Evolutionary conservation across 495 filamentous ascomycete genomes (phyloP).

Genomic region (Staphylotrichum tortipilum): DNA sequence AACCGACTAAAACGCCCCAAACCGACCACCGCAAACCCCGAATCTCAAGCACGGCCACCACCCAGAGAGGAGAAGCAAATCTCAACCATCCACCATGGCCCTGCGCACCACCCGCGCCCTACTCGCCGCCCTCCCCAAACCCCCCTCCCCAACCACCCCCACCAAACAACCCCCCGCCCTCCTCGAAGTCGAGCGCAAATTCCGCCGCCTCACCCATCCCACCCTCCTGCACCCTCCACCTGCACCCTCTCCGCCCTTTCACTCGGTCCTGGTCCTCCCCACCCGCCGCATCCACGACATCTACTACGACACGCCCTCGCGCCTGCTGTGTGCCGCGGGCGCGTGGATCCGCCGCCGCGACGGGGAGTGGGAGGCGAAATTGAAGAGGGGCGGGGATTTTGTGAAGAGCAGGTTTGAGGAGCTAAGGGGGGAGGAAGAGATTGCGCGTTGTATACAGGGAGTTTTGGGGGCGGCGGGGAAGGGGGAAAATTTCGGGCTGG

Average conservation of each 20-base stretch:
- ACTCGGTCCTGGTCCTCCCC: constrained; percentile 12
- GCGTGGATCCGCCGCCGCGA: constrained; percentile 27
- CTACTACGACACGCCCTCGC: constrained; percentile 25
- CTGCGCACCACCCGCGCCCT: constrained; percentile 2
- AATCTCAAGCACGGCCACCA: no score
- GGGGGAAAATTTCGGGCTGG: constrained; percentile 20
- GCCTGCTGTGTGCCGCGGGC: constrained; percentile 16
- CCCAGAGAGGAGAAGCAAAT: no score
- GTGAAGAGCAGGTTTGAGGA: constrained; percentile 25
- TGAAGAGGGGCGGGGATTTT: constrained; percentile 18
- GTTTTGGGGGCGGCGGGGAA: not conserved
- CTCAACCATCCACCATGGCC: no score
- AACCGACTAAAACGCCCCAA: no score
- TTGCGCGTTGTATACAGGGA: not conserved
- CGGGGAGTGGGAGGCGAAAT: constrained; percentile 26
- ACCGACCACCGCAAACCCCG: no score
- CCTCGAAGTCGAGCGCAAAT: constrained; percentile 35
- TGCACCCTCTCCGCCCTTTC: constrained; percentile 16
- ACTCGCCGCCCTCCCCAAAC: not conserved
- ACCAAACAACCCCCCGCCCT: constrained; percentile 1
- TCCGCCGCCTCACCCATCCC: constrained; percentile 17
- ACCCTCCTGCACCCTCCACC: constrained; percentile 1
- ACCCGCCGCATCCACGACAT: constrained; percentile 21
- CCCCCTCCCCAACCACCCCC: not conserved
- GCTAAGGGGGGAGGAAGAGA: constrained; percentile 9